Base-by-base conservation (phyloP, 495 filamentous ascomycete species). In the Xylaria acuta region DNA sequence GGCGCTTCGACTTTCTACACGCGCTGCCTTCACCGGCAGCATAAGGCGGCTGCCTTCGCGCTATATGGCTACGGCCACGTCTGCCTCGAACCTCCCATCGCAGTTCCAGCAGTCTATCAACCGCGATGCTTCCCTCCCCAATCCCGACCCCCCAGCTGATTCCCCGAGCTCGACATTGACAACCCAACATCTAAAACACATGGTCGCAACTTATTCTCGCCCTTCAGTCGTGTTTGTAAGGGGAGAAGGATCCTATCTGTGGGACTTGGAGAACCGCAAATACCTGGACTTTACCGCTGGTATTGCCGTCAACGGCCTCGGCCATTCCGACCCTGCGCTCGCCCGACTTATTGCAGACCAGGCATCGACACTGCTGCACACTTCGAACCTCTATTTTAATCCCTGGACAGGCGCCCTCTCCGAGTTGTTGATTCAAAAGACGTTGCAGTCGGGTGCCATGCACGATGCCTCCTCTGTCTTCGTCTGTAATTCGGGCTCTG, bases 211-310 rank as follows among this genome's bases (percentile, higher is more conserved):
- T 58, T 99, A 99, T 81, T 91, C 93, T 65, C 92, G 96, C 45
- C 95, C 96, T n/a, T 86, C 91, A 47, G 93, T 93, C 9, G 90
- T 98, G 81, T 97, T 99, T 82, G 88, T 93, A 59, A 93, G 90
- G 77, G 96, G 94, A 69, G 83, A 92, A 75, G 96, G 96, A 1
- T 94, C 90, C 66, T 94, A 94, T 78, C 79, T 99, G 60, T 97
- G 89, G 89, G 96, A 99, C 80, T 81, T 96, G 64, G 94, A 97
- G 82, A 92, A 95, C 78, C 85, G 93, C 62, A 89, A 89, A 74
- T 99, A 97, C 78, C 86, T 99, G 34, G 96, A 99, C 82, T 92
- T 98, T 72, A 98, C 95, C 0, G 92, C 95, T 9, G 96, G 96
- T 40, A 99, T 99, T 77, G 97, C 97, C 3, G 96, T 99, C 70